Evolutionary conservation across 306 rosid genomes (phyloP).

Genomic region (Castanopsis chinensis): DNA sequence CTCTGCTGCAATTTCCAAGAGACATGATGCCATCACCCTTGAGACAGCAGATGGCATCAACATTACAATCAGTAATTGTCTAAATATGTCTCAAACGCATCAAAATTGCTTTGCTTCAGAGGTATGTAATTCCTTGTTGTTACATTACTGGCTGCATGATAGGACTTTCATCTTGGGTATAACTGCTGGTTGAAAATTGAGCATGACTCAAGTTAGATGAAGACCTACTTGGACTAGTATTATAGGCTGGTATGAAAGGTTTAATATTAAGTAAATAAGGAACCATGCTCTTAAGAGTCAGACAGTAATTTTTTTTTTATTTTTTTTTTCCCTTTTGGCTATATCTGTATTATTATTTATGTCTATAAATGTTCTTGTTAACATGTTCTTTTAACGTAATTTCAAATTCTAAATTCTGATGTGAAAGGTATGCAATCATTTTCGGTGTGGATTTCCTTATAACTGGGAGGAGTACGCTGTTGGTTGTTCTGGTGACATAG

Average conservation of each 20-base stretch:
- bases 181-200: background rate
- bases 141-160: background rate
- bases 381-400: background rate
- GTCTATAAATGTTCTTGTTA: background rate
- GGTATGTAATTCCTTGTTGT: conserved; percentile 22
- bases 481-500: conserved; percentile 15
- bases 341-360: background rate
- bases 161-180: background rate
- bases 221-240: background rate
- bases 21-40: conserved; percentile 35
- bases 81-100: conserved; percentile 32
- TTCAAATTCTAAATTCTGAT: background rate
- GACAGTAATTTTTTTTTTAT: too few relatives aligned
- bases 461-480: conserved; percentile 57
- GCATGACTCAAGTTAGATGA: background rate
- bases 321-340: background rate
- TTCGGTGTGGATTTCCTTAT: conserved; percentile 67
- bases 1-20: conserved; percentile 40
- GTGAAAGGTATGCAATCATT: conserved; percentile 44
- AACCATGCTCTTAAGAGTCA: background rate
- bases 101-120: conserved; percentile 33
- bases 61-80: conserved; percentile 25
- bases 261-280: background rate
- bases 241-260: background rate
- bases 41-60: conserved; percentile 42